Base-by-base conservation (phyloP, 192 early-diverging fungal species). In the Gonapodya sp. region DNA sequence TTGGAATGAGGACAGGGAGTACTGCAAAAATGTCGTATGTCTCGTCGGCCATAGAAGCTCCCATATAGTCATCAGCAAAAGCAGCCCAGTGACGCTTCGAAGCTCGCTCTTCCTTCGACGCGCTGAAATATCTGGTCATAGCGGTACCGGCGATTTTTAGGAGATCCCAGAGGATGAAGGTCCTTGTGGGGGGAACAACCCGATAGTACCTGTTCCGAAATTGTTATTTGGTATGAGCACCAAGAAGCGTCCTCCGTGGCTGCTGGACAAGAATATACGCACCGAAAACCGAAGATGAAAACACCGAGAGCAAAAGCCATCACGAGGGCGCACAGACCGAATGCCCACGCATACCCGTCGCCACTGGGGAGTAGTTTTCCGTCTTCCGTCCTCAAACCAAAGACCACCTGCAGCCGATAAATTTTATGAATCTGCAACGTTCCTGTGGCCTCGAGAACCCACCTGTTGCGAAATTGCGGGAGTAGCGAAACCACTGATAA, bases 181-280 rank as follows among this genome's bases (percentile, higher is more conserved):
- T 75, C 36, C 91, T 89, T 75, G 85, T 81, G 75, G 91, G 90
- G 34, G 91, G 89, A 2, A 92, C 90, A 74, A 92, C 86, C 78
- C 91, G 85, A 83, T 92, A 92, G 84, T 82, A 86, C 31, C 81
- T 83, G 34, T 87, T n/a, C n/a, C n/a, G n/a, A n/a, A n/a, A n/a
- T n/a, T n/a, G n/a, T n/a, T n/a, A n/a, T n/a, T n/a, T n/a, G n/a
- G n/a, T n/a, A n/a, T n/a, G n/a, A n/a, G n/a, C n/a, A n/a, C n/a
- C n/a, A n/a, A n/a, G n/a, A n/a, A n/a, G n/a, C n/a, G n/a, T n/a
- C n/a, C n/a, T n/a, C n/a, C n/a, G n/a, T n/a, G n/a, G n/a, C n/a
- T n/a, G n/a, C n/a, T 14, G 78, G 36, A 78, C 31, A 18, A 16
- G 24, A 78, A 30, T 2, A 77, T 2, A 34, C 75, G 18, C 31